Percentiles rank a stretch among this genome's conserved stretches.
phyloP scores from a whole-genome alignment of 805 yeast species.

The Yamadazyma akitaensis region DNA sequence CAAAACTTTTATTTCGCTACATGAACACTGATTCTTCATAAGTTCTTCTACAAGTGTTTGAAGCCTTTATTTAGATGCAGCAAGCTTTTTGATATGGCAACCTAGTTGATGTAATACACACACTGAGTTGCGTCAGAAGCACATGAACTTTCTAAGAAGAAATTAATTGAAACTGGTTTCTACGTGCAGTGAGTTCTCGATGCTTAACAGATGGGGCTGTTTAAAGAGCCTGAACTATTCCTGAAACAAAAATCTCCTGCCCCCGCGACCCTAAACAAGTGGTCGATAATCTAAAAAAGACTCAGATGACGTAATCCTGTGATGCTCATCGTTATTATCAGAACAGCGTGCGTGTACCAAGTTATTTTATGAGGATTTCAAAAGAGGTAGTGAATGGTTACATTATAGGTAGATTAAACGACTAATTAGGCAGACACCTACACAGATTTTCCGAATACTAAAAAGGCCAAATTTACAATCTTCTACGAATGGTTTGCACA shows the following conservation, averaged over 20 bases:
- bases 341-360: not conserved
- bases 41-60: not conserved
- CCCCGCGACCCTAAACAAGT: not conserved
- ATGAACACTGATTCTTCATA: no score
- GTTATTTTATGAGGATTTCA: not conserved
- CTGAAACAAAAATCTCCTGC: no score
- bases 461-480: no score
- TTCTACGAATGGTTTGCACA: no score
- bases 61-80: not conserved
- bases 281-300: not conserved
- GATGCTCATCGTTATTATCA: conserved; percentile 6
- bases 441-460: not conserved
- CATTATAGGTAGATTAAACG: not conserved
- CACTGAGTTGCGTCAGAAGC: no score
- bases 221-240: no score
- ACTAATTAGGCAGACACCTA: not conserved
- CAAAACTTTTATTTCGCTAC: no score
- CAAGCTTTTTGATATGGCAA: not conserved
- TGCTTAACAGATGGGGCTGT: no score
- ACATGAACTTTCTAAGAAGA: no score
- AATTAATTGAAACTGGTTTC: no score
- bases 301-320: conserved; percentile 1
- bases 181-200: no score
- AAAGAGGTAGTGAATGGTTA: not conserved
- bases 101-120: not conserved